phyloP scores from a whole-genome alignment of 2,329 filamentous ascomycete genomes.

The Plectosphaerella plurivora region DNA sequence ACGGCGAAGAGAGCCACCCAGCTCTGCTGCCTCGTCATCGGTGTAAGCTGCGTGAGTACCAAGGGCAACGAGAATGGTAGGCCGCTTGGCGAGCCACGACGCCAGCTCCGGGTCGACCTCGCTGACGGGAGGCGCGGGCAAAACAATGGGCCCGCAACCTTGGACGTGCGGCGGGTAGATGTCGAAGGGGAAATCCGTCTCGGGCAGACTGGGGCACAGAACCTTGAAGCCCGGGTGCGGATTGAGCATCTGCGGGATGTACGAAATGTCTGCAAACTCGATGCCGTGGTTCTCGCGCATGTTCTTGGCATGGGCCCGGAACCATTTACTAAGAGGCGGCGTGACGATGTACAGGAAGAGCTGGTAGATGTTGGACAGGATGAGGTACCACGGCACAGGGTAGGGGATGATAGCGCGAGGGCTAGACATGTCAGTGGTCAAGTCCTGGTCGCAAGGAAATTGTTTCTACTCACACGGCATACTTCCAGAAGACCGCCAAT shows the following conservation, averaged over 20 bases:
- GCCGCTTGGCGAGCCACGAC: constrained; percentile 32
- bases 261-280: neutral
- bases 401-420: constrained; percentile 33
- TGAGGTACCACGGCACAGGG: constrained; percentile 36
- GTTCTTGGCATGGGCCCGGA: neutral
- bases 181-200: constrained; percentile 23
- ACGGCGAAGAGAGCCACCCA: constrained; percentile 29
- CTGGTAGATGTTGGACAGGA: neutral
- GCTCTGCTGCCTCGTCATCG: constrained; percentile 28
- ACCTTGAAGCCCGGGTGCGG: neutral
- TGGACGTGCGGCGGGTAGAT: constrained; percentile 16
- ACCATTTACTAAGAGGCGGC: neutral
- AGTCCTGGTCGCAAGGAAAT: too few species aligned
- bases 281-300: neutral
- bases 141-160: constrained; percentile 38
- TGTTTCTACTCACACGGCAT: too few species aligned
- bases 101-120: constrained; percentile 36
- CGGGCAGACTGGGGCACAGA: neutral
- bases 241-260: constrained; percentile 7
- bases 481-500: neutral
- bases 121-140: constrained; percentile 27
- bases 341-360: neutral
- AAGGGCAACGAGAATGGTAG: constrained; percentile 43
- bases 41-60: constrained; percentile 26
- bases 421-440: neutral